Base-by-base conservation (phyloP, 2,329 filamentous ascomycete genomes). In the Madurella fahalii region DNA sequence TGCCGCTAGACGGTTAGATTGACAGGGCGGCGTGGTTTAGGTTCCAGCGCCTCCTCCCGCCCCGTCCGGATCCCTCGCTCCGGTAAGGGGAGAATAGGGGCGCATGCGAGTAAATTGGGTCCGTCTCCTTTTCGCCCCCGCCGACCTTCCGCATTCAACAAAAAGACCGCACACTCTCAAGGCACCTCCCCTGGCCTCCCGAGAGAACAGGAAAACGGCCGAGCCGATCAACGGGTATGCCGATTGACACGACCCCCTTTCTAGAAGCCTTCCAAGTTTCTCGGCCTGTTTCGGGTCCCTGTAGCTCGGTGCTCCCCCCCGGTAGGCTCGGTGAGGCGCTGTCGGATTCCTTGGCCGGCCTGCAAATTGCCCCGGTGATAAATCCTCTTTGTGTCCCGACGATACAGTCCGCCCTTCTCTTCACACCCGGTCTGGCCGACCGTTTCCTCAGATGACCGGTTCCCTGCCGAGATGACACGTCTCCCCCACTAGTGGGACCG, bases 271-370 rank as follows among this genome's bases (percentile, higher is more conserved):
- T 58, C 53, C 50, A 32, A 47, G 44, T 51, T 16, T 34, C 45
- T 39, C 45, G 56, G 50, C 47, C 31, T 50, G 58, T 60, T 60
- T 60, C 58, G 58, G 37, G 44, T 51, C 56, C 56, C 53, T 54
- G 56, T 47, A 37, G 34, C 34, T 37, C 9, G 9, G 34, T 37
- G 11, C 2, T n/a, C n/a, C 13, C 13, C 13, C 34, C 34, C 34
- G 34, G 34, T 11, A 37, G 34, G 34, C 9, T 37, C 9, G 34
- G 13, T 37, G 34, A 37, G 34, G 11, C 34, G 34, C 34, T 15
- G 34, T 37, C 34, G 34, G 34, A 11, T 12, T 15, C 34, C 34
- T 37, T 37, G 34, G 9, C 34, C 34, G 9, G 11, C 4, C 34
- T 37, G 34, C 34, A 11, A 37, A 11, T 37, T 4, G 4, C 34